Evolutionary conservation across 305 asterid species (phyloP), one percentile per base, ranked within the genome.

Genomic region (Andrographis paniculata): DNA sequence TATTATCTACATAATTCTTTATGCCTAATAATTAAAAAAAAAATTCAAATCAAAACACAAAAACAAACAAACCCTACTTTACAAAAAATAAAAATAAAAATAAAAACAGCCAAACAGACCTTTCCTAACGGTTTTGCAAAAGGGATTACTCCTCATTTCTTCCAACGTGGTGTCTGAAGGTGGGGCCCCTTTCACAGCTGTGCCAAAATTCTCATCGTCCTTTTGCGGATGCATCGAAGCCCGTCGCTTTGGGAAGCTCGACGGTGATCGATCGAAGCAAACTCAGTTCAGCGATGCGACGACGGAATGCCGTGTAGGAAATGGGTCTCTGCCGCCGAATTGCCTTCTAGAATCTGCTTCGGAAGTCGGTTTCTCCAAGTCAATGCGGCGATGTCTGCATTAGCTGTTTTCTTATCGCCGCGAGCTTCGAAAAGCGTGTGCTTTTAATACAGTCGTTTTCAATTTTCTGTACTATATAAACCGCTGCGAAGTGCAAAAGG

Each of bases 161-260:
- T n/a, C n/a, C n/a, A n/a, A n/a, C n/a, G n/a, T n/a, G n/a, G n/a
- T n/a, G n/a, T n/a, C n/a, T n/a, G n/a, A n/a, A n/a, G n/a, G n/a
- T n/a, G n/a, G n/a, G n/a, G n/a, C n/a, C n/a, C n/a, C n/a, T n/a
- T n/a, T n/a, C n/a, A n/a, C n/a, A n/a, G n/a, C n/a, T n/a, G n/a
- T n/a, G n/a, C n/a, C n/a, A n/a, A n/a, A n/a, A n/a, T n/a, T n/a
- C n/a, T n/a, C n/a, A n/a, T n/a, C n/a, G n/a, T n/a, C n/a, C 18
- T 45, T 44, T 42, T 73, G 62, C 79, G 74, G 77, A 57, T 54
- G 48, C 56, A 2, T 42, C 84, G 2, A 65, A 42, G 70, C 41
- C 55, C 14, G 20, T 20, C 20, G 56, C 59, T 1, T 28, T n/a
- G n/a, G n/a, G n/a, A n/a, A n/a, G n/a, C n/a, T n/a, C n/a, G n/a